Evolutionary conservation across 352 stramenopile species (phyloP), one percentile per base, ranked within the genome.

Genomic region (Phytophthora vignae): DNA sequence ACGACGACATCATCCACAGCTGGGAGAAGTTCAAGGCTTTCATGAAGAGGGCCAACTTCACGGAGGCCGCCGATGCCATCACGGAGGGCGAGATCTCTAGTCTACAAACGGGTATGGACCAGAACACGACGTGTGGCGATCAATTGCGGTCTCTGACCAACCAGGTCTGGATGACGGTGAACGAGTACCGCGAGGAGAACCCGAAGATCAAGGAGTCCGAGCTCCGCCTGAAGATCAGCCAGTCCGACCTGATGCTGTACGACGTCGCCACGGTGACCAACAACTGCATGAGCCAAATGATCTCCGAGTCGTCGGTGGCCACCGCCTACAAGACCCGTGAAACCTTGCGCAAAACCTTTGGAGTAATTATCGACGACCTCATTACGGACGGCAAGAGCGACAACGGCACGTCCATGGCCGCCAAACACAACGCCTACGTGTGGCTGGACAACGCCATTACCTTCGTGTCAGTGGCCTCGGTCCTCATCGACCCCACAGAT

Each of bases 341-440:
- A 27, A 76, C 68, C 12, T 79, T 90, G 9, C 74, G 82, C 42
- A 84, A 84, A 57, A 82, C 81, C 1, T 68, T 87, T 9, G 64
- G 79, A 1, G 78, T 83, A 15, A 83, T 91, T 17, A 67, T 91
- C 7, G 78, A 87, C 62, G 71, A 83, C 19, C 67, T 91, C 22
- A 81, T 88, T 40, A 78, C 64, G 49, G 63, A 67, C 14, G 77
- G 73, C 0, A 78, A 60, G 22, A 76, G 69, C n/a, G 50, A 74
- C 59, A 81, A 76, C 14, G 81, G 81, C 4, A 79, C 76, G 9
- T 70, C 69, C 3, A 65, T 85, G 14, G 71, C 59, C 1, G 61
- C 64, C 3, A 77, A 66, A 2, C 67, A 88, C 4, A 72, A 63
- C 25, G 71, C 71, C 10, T 73, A 87, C 52, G 59, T 62, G 21